Percentiles rank a stretch among this genome's conserved stretches.
phyloP scores from a whole-genome alignment of 192 early-diverging fungal species.

The Coemansia sp. region DNA sequence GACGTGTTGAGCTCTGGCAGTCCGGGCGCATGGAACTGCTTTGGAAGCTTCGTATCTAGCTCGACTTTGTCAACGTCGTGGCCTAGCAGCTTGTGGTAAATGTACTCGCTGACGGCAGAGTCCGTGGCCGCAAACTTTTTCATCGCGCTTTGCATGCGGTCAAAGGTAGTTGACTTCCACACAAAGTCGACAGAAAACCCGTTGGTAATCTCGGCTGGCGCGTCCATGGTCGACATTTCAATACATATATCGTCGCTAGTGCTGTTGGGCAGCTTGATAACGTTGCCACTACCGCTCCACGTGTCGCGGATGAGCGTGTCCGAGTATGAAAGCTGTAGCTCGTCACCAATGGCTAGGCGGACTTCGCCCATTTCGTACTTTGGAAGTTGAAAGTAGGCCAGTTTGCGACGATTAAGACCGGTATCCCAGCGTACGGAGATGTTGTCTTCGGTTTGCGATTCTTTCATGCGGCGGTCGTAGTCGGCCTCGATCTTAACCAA shows the following conservation, averaged over 20 bases:
- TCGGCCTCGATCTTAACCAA: conserved; percentile 96
- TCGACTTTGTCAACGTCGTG: conserved; percentile 82
- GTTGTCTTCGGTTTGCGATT: conserved; percentile 94
- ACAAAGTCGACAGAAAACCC: conserved; percentile 97
- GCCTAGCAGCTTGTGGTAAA: conserved; percentile 93
- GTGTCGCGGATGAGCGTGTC: conserved; percentile 77
- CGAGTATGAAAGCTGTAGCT: conserved; percentile 84
- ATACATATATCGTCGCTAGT: conserved; percentile 93
- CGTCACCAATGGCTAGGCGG: conserved; percentile 92
- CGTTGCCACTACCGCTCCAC: conserved; percentile 92
- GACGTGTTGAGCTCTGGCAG: conserved; percentile 97
- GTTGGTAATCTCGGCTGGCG: conserved; percentile 69
- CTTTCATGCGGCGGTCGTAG: conserved; percentile 85
- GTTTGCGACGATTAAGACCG: conserved; percentile 89
- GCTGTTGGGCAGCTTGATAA: conserved; percentile 95
- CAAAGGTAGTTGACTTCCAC: conserved; percentile 98
- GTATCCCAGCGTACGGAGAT: conserved; percentile 97
- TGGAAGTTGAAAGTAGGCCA: conserved; percentile 93
- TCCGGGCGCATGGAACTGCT: conserved; percentile 89
- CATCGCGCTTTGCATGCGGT: conserved; percentile 96
- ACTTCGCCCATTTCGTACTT: conserved; percentile 90
- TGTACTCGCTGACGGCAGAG: conserved; percentile 90
- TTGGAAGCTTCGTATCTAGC: conserved; percentile 79
- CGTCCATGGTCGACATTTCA: conserved; percentile 77
- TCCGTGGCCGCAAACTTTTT: conserved; percentile 97